Evolutionary conservation across 2,329 filamentous ascomycete species (phyloP).

Genomic region (Fusarium sp.): DNA sequence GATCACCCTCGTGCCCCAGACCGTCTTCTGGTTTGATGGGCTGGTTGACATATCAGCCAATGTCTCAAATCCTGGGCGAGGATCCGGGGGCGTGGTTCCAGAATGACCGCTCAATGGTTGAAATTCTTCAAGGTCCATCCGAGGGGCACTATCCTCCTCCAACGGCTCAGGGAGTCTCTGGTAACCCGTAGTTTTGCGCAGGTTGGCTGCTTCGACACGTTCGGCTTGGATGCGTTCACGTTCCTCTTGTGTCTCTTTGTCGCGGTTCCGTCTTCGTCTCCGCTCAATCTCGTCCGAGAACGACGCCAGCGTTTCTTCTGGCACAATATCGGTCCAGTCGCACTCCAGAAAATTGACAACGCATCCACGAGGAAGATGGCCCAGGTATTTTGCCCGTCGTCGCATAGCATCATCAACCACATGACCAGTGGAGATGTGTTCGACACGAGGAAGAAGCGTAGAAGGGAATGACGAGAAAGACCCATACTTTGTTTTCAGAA

Average conservation of each 20-base stretch:
- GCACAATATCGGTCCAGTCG: constrained; percentile 92
- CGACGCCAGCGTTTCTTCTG: constrained; percentile 75
- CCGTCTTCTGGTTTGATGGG: constrained; percentile 79
- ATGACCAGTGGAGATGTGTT: constrained; percentile 89
- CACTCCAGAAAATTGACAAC: constrained; percentile 92
- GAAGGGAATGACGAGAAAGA: constrained; percentile 85
- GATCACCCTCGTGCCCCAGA: constrained; percentile 89
- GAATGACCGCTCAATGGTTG: constrained; percentile 66
- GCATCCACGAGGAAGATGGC: constrained; percentile 89
- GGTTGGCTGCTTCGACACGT: constrained; percentile 77
- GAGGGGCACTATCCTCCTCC: constrained; percentile 53
- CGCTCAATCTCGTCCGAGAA: constrained; percentile 83
- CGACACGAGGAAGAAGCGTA: constrained; percentile 85
- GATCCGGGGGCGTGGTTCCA: constrained; percentile 65
- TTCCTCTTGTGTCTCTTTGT: constrained; percentile 88
- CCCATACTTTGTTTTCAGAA: constrained; percentile 89
- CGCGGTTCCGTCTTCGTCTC: constrained; percentile 78
- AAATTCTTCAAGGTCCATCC: constrained; percentile 70
- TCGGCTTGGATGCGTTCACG: constrained; percentile 86
- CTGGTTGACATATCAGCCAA: constrained; percentile 85
- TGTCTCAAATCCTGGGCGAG: constrained; percentile 71
- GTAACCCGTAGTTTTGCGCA: constrained; percentile 63
- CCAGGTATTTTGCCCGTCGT: constrained; percentile 86
- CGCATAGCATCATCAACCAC: constrained; percentile 86
- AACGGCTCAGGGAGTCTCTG: constrained; percentile 52